Evolutionary conservation across 257 asterid species (phyloP), one percentile per base, ranked within the genome.

Genomic region (Linderniella brevidens): DNA sequence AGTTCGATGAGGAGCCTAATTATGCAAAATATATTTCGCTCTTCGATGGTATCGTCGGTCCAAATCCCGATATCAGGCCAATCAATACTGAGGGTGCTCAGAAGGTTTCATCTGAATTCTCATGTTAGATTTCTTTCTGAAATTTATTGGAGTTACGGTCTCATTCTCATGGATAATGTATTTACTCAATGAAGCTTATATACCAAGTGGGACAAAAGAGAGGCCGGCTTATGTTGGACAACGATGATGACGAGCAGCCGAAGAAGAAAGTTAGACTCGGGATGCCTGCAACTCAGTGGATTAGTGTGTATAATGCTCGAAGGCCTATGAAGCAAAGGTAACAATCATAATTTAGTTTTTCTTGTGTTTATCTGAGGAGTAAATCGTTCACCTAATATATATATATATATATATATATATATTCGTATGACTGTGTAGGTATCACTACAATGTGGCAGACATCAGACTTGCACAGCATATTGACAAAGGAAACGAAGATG

Each of bases 401-500:
- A 25, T 25, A 25, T 35, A 56, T 58, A 16, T 29, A 3, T 13
- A 49, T 25, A 50, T 59, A 48, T 8, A 29, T n/a, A n/a, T n/a
- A n/a, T n/a, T n/a, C n/a, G n/a, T n/a, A n/a, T n/a, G n/a, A n/a
- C 44, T 48, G 50, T 55, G 62, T 59, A 86, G 96, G 64, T 86
- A 86, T 66, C 94, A 82, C 68, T 80, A 77, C 62, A 78, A 75
- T 55, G 79, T 78, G 15, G 70, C 73, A 8, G 81, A 78, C 47
- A 36, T 49, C 19, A 70, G 83, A 65, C 68, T 78, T 53, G 17
- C 76, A 46, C 92, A 75, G 67, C 92, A 75, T 64, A 67, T 82
- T 47, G 80, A 68, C 37, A 78, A 71, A 71, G 93, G 93, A 68
- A 71, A 66, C n/a, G 82, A 58, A 37, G 92, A 82, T 64, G 82